Evolutionary conservation across 768 basidiomycete species (phyloP).

Genomic region (Cystobasidium ongulense): DNA sequence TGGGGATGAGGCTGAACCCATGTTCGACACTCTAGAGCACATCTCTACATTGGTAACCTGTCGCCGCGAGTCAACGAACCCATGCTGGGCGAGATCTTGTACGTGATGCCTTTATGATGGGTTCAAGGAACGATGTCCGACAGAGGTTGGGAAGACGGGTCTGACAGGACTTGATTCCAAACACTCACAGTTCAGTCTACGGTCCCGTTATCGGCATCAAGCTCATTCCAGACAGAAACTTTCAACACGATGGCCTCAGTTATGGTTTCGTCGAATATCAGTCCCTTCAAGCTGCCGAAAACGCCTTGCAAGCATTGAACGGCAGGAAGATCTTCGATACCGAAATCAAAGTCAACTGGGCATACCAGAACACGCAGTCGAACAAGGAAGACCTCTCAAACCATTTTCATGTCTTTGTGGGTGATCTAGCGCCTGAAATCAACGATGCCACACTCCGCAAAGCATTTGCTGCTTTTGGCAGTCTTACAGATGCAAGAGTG

Average conservation of each 20-base stretch:
- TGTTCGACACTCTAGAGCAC: constrained; percentile 53
- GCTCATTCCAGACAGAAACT: constrained; percentile 99
- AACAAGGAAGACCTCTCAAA: constrained; percentile 97
- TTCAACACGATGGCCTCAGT: constrained; percentile 97
- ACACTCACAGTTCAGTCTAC: constrained; percentile 44
- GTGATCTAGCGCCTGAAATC: constrained; percentile 98
- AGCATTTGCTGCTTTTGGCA: constrained; percentile 94
- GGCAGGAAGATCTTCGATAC: constrained; percentile 99
- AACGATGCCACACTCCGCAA: constrained; percentile 94
- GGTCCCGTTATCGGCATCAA: constrained; percentile 98
- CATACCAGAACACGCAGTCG: constrained; percentile 85
- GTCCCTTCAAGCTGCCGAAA: constrained; percentile 97
- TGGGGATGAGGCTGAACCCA: background rate
- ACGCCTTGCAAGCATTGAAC: constrained; percentile 95
- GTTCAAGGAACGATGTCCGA: background rate
- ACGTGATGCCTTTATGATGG: constrained; percentile 51
- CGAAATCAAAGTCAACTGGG: constrained; percentile 99
- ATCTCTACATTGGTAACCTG: constrained; percentile 97
- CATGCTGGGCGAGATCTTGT: constrained; percentile 77
- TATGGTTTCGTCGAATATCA: constrained; percentile 95
- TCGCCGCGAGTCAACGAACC: constrained; percentile 96
- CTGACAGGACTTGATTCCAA: constrained; percentile 76
- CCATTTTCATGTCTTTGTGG: constrained; percentile 98
- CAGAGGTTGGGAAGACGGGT: constrained; percentile 41
- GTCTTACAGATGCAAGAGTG: constrained; percentile 91